Evolutionary conservation across 179 eudicot species (phyloP).

Genomic region (Spergularia azorica): DNA sequence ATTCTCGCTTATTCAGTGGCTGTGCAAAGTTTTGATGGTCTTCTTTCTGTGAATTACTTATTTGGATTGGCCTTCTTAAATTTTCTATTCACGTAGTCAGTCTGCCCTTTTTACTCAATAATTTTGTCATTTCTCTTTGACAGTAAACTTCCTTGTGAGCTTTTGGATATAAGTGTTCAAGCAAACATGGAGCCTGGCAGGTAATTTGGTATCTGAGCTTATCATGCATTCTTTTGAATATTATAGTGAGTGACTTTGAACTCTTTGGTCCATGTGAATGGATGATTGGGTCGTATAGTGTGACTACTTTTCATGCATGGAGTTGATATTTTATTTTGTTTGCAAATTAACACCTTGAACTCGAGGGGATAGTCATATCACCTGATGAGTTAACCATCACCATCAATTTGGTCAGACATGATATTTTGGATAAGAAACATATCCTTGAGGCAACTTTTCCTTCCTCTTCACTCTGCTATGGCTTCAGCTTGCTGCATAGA

Average conservation of each 20-base stretch:
- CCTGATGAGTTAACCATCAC: not conserved
- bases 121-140: not conserved
- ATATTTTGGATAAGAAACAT: not conserved
- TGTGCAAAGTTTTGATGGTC: not conserved
- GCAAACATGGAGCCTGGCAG: constrained; percentile 35
- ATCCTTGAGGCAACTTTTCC: not conserved
- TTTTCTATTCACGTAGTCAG: not conserved
- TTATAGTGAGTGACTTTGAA: not conserved
- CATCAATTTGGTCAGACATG: not conserved
- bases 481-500: not conserved
- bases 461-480: not conserved
- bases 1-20: not conserved
- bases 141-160: constrained; percentile 12
- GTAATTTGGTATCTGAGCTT: constrained; percentile 8
- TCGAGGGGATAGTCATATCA: not conserved
- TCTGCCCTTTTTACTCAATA: not conserved
- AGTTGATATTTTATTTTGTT: not conserved
- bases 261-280: not conserved
- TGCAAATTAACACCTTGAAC: not conserved
- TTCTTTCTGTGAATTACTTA: not conserved
- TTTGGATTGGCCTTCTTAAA: not conserved
- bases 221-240: not conserved
- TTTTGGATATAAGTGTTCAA: constrained; percentile 9
- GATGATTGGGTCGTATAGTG: not conserved
- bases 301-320: not conserved